Percentiles rank a stretch among this genome's conserved stretches.
These are phyloP conservation scores for Ephemerocybe angulata DNA, from an alignment of 768 basidiomycete genomes.

Conservation along the genomic window DNA sequence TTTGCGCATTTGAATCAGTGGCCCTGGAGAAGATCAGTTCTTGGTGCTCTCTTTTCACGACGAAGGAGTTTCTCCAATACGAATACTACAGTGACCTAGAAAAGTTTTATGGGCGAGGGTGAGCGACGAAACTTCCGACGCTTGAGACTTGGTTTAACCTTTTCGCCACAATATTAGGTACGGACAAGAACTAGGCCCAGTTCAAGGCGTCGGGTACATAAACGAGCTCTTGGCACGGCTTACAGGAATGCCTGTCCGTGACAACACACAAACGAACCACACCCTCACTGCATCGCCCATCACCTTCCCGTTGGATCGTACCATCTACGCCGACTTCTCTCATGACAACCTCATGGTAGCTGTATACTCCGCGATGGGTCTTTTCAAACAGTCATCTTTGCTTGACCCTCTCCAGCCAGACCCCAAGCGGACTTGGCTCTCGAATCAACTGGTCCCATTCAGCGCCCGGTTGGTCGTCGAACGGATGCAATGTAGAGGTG, in stretches of 20 bases:
- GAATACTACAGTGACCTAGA: conserved; percentile 72
- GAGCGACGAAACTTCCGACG: conserved; percentile 11
- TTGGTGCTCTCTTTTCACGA: conserved; percentile 71
- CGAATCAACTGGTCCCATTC: conserved; percentile 68
- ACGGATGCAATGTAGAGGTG: conserved; percentile 47
- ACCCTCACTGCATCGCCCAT: conserved; percentile 60
- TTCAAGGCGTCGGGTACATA: conserved; percentile 83
- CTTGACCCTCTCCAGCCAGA: conserved; percentile 33
- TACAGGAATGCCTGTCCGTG: conserved; percentile 55
- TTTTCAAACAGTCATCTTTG: conserved; percentile 37
- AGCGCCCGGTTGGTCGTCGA: conserved; percentile 72
- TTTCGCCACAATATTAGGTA: conserved; percentile 39
- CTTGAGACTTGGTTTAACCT: background rate
- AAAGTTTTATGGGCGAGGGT: conserved; percentile 80
- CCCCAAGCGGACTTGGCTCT: conserved; percentile 45
- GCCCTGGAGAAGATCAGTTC: conserved; percentile 48
- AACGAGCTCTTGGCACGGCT: conserved; percentile 88
- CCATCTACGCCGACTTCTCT: conserved; percentile 75
- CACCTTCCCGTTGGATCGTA: conserved; percentile 70
- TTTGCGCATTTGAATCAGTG: conserved; percentile 81
- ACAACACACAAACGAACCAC: conserved; percentile 71
- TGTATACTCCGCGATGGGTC: conserved; percentile 63
- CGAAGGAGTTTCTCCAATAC: conserved; percentile 58
- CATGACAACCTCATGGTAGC: conserved; percentile 86
- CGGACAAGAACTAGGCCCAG: conserved; percentile 63